phyloP scores from a whole-genome alignment of 768 basidiomycete species.

The Zangia roseola region DNA sequence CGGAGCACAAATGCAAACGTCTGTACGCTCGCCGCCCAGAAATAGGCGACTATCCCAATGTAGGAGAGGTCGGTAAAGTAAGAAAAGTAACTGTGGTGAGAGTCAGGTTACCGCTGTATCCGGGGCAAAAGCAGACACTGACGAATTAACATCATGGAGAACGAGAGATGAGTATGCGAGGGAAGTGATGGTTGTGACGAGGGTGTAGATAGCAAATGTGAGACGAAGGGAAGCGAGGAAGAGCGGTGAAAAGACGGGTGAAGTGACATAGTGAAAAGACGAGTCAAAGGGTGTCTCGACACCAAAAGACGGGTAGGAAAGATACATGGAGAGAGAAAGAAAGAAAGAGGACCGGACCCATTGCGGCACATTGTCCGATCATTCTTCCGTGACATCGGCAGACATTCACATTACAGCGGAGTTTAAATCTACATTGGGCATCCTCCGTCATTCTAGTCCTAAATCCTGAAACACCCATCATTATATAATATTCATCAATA shows the following conservation, averaged over 20 bases:
- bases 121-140: slow-evolving; percentile 23
- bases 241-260: slow-evolving; percentile 41
- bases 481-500: no score
- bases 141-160: slow-evolving; percentile 29
- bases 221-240: slow-evolving; percentile 46
- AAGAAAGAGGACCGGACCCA: no score
- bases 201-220: slow-evolving; percentile 49
- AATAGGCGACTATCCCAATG: slow-evolving; percentile 61
- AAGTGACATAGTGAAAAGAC: slow-evolving; percentile 38
- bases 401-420: no score
- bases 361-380: no score
- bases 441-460: not conserved
- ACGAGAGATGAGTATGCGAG: slow-evolving; percentile 28
- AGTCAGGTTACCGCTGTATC: not conserved
- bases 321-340: not conserved
- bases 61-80: slow-evolving; percentile 67
- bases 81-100: slow-evolving; percentile 48
- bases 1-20: slow-evolving; percentile 42
- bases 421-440: not conserved
- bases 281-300: slow-evolving; percentile 42
- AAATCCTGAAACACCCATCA: not conserved
- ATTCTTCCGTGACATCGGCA: no score
- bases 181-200: slow-evolving; percentile 40
- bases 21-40: slow-evolving; percentile 57
- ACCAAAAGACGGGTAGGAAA: slow-evolving; percentile 28